Percentiles rank a stretch among this genome's conserved stretches.
These are phyloP conservation scores for Dendrobium nobile DNA, from an alignment of 106 monocot genomes.

Conservation along the genomic window DNA sequence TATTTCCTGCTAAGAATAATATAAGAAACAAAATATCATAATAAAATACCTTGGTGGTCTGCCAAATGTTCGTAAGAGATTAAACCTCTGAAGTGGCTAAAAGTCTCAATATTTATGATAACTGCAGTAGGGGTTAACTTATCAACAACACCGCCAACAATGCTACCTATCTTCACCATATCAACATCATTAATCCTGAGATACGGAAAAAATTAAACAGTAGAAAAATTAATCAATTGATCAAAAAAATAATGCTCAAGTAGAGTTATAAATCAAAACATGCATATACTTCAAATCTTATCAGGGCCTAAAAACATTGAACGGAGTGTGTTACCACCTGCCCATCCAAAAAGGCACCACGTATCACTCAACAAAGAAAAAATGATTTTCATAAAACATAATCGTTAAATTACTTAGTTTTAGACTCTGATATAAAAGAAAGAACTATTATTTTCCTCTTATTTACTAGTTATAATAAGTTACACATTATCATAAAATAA, in stretches of 20 bases:
- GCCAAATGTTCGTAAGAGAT: slow-evolving; percentile 77
- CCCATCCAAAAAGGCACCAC: not conserved
- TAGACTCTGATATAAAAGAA: not conserved
- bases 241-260: not conserved
- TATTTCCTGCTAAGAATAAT: not conserved
- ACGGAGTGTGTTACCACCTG: not conserved
- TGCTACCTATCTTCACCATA: slow-evolving; percentile 34
- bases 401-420: not conserved
- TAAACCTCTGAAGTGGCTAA: slow-evolving; percentile 43
- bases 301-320: not conserved
- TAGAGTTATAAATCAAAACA: not conserved
- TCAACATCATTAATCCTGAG: slow-evolving; percentile 31
- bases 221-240: not conserved
- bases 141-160: slow-evolving; percentile 80
- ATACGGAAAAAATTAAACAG: not conserved
- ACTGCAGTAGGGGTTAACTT: slow-evolving; percentile 56
- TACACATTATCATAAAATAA: not conserved
- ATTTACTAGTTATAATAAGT: not conserved
- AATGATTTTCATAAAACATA: not conserved
- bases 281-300: not conserved
- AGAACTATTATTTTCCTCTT: not conserved
- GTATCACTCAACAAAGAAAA: not conserved
- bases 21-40: not conserved
- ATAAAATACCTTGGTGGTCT: slow-evolving; percentile 50
- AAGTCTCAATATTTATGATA: slow-evolving; percentile 35